A percentile compares a stretch with the other conserved stretches of the same genome.
These are phyloP conservation scores for Elongisporangium undulatum DNA, from an alignment of 352 stramenopile species.

Conservation along the genomic window DNA sequence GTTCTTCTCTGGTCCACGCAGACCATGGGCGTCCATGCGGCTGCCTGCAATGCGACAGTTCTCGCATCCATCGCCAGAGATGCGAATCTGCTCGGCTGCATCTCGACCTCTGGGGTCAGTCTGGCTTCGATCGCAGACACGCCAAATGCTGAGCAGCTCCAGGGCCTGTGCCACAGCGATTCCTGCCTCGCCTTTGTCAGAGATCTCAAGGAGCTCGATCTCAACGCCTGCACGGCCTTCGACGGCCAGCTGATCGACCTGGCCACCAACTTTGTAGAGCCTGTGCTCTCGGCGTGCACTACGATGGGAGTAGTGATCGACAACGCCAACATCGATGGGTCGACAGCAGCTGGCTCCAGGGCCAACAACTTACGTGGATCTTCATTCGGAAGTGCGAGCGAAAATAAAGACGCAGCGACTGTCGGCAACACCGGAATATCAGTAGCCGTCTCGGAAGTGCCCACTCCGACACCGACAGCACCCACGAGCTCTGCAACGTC, in stretches of 20 bases:
- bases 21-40: background rate
- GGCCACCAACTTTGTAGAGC: background rate
- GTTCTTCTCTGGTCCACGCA: background rate
- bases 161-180: conserved; percentile 20
- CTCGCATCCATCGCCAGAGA: background rate
- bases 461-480: background rate
- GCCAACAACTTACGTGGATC: background rate
- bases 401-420: background rate
- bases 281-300: background rate
- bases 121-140: conserved; percentile 12
- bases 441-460: background rate
- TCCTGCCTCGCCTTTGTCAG: conserved; percentile 24
- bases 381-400: background rate
- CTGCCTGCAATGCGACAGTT: background rate
- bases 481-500: background rate
- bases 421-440: background rate
- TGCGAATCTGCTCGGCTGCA: background rate
- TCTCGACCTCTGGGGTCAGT: conserved; percentile 15
- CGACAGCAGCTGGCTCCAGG: background rate
- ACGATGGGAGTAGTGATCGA: background rate
- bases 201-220: background rate
- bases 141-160: conserved; percentile 20
- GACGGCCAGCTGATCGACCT: background rate
- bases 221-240: background rate
- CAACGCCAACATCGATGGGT: background rate